Evolutionary conservation across 495 filamentous ascomycete genomes (phyloP), one percentile per base, ranked within the genome.

Genomic region (Usnea hakonensis): DNA sequence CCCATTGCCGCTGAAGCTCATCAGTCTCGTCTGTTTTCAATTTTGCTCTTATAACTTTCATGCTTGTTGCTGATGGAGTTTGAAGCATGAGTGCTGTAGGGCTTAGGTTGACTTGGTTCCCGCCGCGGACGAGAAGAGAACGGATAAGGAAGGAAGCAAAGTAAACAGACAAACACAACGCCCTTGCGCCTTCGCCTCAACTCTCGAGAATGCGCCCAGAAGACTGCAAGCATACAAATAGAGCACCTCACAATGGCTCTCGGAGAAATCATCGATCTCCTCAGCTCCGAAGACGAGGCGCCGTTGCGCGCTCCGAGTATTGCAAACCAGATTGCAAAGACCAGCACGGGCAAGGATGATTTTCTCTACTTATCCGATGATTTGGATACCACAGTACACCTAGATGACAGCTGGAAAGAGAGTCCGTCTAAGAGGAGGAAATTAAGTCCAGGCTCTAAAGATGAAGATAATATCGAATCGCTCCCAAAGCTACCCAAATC

Each of bases 331-430:
- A 40, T 66, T 32, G 44, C 32, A 28, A 38, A 13, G 19, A 28
- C 36, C 26, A 43, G 17, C 1, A 8, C 35, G 41, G n/a, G 44
- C 37, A 41, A 40, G 30, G 21, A 64, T 30, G 30, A 55, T 30
- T 53, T 62, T 19, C 48, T 50, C 11, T 71, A 83, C 57, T 69
- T 79, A 16, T 83, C 80, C 0, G 80, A 85, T 62, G 79, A 84
- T 28, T 75, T 80, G 61, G 79, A 83, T 59, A 73, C 65, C 41
- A 73, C 52, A 67, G 40, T 17, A 30, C 46, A 16, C 10, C 5
- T 50, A 67, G 72, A 71, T 63, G 73, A 80, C 44, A 68, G 71
- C 38, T 61, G 70, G 38, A 40, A 65, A 46, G 70, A 74, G 40
- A 72, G 74, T 32, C 73, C 74, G 0, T 32, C 70, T 0, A 83